A percentile compares a stretch with the other conserved stretches of the same genome.
phyloP scores from a whole-genome alignment of 768 basidiomycete species.

The Tubosaeta sp. region DNA sequence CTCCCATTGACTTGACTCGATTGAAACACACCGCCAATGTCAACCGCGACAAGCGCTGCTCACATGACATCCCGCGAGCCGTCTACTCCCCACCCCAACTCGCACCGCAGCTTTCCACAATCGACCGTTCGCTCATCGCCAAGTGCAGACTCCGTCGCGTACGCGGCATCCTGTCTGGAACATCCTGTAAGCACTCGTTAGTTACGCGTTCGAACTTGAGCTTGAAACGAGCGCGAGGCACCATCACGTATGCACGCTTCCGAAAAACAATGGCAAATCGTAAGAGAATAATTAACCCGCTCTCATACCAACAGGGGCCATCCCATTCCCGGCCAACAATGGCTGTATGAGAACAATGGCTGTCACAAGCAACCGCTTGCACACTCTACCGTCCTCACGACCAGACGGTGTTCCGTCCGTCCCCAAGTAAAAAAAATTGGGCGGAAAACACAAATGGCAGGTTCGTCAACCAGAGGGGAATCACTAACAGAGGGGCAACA shows the following conservation, averaged over 20 bases:
- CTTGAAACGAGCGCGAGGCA: background rate
- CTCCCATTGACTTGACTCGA: background rate
- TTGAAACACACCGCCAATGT: background rate
- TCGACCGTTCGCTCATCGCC: constrained; percentile 46
- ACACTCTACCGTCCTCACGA: background rate
- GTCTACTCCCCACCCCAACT: constrained; percentile 32
- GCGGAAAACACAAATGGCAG: background rate
- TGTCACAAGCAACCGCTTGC: background rate
- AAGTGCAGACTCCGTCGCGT: constrained; percentile 44
- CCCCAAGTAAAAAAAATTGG: background rate
- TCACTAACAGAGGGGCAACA: background rate
- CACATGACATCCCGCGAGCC: background rate
- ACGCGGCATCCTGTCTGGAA: constrained; percentile 34
- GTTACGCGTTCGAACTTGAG: background rate
- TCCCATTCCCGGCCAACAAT: constrained; percentile 24
- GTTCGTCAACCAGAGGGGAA: background rate
- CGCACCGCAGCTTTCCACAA: constrained; percentile 49
- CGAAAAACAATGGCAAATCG: constrained; percentile 3
- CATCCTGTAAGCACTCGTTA: constrained; percentile 29
- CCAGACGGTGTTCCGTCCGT: background rate
- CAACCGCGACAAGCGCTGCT: too few relatives aligned
- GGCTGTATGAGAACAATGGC: background rate
- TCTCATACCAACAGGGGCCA: background rate
- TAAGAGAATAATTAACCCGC: background rate
- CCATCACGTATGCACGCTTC: constrained; percentile 1